Evolutionary conservation across 352 stramenopile species (phyloP).

Genomic region (Phytophthora brassicae): DNA sequence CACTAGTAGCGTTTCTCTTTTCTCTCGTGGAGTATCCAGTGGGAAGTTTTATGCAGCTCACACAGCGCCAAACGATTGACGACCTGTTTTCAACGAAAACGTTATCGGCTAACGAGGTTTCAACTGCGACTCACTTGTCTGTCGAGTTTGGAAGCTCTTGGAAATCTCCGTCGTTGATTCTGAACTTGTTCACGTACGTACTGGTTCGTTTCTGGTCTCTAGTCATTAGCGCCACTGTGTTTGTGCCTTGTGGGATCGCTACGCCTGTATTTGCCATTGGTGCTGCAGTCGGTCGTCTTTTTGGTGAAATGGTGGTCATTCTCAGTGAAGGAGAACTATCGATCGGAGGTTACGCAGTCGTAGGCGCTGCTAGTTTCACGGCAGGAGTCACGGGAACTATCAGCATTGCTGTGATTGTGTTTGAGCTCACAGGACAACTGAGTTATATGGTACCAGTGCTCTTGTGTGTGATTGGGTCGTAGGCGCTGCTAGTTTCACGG

Average conservation of each 20-base stretch:
- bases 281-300: constrained; percentile 84
- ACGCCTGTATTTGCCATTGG: constrained; percentile 91
- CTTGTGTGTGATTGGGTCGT: constrained; percentile 78
- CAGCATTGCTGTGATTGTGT: constrained; percentile 82
- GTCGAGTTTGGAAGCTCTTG: constrained; percentile 54
- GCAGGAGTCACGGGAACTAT: constrained; percentile 77
- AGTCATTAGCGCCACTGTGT: constrained; percentile 76
- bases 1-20: constrained; percentile 65
- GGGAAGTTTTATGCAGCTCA: constrained; percentile 81
- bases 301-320: constrained; percentile 83
- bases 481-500: constrained; percentile 81
- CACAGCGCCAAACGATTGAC: constrained; percentile 79
- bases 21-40: constrained; percentile 71
- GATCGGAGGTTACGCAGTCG: constrained; percentile 75
- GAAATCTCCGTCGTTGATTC: constrained; percentile 56
- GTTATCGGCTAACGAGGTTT: constrained; percentile 36
- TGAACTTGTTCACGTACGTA: constrained; percentile 73
- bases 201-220: constrained; percentile 80
- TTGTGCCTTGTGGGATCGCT: constrained; percentile 90
- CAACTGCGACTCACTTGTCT: constrained; percentile 34
- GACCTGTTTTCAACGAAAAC: constrained; percentile 84
- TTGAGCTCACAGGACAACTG: constrained; percentile 89
- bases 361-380: constrained; percentile 83
- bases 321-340: constrained; percentile 55
- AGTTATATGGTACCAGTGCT: constrained; percentile 89